Evolutionary conservation across 345 rosid genomes (phyloP).

Genomic region (Gossypium arboreum): DNA sequence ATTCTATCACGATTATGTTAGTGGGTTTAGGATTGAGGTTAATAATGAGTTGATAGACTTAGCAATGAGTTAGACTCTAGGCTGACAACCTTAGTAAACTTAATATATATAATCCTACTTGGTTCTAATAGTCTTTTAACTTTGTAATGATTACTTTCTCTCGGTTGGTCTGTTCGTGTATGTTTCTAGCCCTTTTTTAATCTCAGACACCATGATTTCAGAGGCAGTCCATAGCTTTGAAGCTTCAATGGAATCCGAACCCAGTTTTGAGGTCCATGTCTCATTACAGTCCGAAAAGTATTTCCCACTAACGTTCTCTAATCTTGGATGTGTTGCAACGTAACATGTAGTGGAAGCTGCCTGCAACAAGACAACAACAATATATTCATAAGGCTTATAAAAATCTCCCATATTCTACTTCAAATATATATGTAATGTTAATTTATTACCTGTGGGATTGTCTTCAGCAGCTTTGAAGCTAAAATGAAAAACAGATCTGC

Average conservation of each 20-base stretch:
- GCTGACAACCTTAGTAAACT: too few species aligned
- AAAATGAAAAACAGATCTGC: slow-evolving; percentile 81
- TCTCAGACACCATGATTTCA: slow-evolving; percentile 59
- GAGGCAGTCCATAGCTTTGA: slow-evolving; percentile 76
- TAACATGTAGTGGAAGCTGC: slow-evolving; percentile 96
- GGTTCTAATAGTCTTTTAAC: too few species aligned
- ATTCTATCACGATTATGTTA: too few species aligned
- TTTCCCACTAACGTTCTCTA: slow-evolving; percentile 59
- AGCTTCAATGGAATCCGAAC: slow-evolving; percentile 64
- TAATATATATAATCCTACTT: too few species aligned
- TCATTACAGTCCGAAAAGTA: slow-evolving; percentile 91
- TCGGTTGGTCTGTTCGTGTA: too few species aligned
- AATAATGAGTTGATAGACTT: too few species aligned
- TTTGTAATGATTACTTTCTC: too few species aligned
- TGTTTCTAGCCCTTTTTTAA: too few species aligned
- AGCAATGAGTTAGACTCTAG: too few species aligned
- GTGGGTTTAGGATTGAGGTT: too few species aligned
- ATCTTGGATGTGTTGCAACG: slow-evolving; percentile 65
- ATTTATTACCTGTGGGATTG: slow-evolving; percentile 71
- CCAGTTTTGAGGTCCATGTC: slow-evolving; percentile 63
- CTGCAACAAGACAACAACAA: slow-evolving; percentile 26
- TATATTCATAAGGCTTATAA: neutral
- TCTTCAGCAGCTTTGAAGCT: slow-evolving; percentile 77
- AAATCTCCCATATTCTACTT: too few species aligned
- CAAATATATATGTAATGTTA: too few species aligned